These are phyloP conservation scores for Chamaecyparis obtusa DNA, from an alignment of 75 land plant genomes.

Conservation along the genomic window DNA sequence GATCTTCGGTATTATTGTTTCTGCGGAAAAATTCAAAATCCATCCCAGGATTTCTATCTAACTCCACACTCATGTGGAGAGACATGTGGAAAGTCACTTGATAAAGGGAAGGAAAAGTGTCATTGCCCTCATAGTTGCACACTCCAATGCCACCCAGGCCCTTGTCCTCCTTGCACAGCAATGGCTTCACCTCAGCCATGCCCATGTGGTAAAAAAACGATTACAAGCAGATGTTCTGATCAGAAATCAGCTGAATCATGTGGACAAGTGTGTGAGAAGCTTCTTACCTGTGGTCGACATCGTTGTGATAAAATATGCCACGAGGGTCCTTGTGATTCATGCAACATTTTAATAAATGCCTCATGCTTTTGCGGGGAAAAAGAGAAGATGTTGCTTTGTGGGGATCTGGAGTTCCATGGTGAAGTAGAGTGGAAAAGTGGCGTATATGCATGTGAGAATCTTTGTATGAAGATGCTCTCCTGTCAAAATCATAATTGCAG, in stretches of 20 bases:
- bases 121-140: slow-evolving; percentile 80
- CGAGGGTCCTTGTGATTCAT: slow-evolving; percentile 68
- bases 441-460: slow-evolving; percentile 65
- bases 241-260: slow-evolving; percentile 51
- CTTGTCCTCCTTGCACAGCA: slow-evolving; percentile 95
- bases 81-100: slow-evolving; percentile 80
- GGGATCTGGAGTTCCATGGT: slow-evolving; percentile 71
- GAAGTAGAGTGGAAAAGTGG: slow-evolving; percentile 56
- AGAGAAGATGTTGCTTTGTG: slow-evolving; percentile 60
- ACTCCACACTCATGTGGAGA: slow-evolving; percentile 98
- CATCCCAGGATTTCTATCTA: slow-evolving; percentile 75
- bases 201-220: slow-evolving; percentile 78
- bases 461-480: slow-evolving; percentile 55
- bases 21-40: slow-evolving; percentile 78
- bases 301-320: slow-evolving; percentile 72
- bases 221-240: slow-evolving; percentile 76
- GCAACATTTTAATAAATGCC: slow-evolving; percentile 49
- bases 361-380: slow-evolving; percentile 80
- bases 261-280: slow-evolving; percentile 65
- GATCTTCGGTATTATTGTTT: slow-evolving; percentile 84
- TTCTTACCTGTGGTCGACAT: slow-evolving; percentile 74
- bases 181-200: slow-evolving; percentile 78
- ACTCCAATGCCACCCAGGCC: slow-evolving; percentile 97
- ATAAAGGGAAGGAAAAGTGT: slow-evolving; percentile 28
- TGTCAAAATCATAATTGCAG: slow-evolving; percentile 79